Percentiles rank a stretch among this genome's conserved stretches.
phyloP scores from a whole-genome alignment of 2,329 filamentous ascomycete species.

The Boeremia lycopersici region DNA sequence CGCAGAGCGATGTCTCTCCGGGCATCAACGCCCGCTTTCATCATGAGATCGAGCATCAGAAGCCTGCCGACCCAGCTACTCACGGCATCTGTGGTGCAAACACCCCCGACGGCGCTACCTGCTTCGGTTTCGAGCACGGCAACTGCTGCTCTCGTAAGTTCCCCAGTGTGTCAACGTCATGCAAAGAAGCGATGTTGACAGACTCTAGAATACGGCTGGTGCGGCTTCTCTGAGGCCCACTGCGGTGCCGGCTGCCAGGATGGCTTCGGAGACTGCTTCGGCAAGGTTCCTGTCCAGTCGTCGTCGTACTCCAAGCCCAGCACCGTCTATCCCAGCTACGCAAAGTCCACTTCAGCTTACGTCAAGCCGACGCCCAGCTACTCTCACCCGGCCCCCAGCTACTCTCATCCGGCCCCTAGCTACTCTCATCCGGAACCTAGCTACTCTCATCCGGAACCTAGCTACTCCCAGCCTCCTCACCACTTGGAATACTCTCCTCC shows the following conservation, averaged over 20 bases:
- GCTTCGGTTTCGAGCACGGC: conserved; percentile 8
- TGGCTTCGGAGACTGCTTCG: conserved; percentile 6
- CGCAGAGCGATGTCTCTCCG: background rate
- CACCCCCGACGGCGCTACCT: conserved; percentile 1
- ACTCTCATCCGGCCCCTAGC: no score
- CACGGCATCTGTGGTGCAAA: conserved; percentile 16
- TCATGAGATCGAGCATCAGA: background rate
- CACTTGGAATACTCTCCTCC: background rate
- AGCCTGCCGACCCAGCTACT: background rate
- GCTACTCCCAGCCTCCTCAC: background rate
- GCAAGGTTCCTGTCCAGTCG: background rate
- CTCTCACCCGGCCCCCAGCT: background rate
- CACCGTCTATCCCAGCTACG: background rate
- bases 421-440: no score
- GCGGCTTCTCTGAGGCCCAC: conserved; percentile 5
- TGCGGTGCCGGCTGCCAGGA: conserved; percentile 12
- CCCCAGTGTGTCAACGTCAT: no score
- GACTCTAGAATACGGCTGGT: conserved; percentile 2
- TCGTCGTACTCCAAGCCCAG: background rate
- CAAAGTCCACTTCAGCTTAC: background rate
- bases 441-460: background rate
- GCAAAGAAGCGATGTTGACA: background rate
- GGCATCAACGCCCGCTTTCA: no score
- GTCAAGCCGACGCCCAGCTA: background rate
- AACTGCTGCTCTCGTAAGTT: conserved; percentile 18